Percentiles rank a stretch among this genome's conserved stretches.
These are phyloP conservation scores for Lanmaoa rubissima DNA, from an alignment of 768 basidiomycete species.

Conservation along the genomic window DNA sequence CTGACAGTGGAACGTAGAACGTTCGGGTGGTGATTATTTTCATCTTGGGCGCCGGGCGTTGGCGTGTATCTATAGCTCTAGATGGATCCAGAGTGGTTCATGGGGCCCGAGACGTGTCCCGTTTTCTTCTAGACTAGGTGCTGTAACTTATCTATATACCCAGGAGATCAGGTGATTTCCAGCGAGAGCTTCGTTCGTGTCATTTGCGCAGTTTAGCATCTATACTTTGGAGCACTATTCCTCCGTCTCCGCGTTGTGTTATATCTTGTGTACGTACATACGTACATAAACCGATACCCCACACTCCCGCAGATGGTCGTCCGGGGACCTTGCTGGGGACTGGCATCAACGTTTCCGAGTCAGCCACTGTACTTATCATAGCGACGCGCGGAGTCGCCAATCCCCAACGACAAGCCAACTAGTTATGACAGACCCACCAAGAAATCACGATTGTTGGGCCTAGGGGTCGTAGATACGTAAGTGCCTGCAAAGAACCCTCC, in stretches of 20 bases:
- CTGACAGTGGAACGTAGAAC: slow-evolving; percentile 21
- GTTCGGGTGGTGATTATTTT: slow-evolving; percentile 29
- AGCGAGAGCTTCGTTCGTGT: not conserved
- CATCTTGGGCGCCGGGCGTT: not conserved
- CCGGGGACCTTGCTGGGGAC: not conserved
- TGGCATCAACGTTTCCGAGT: not conserved
- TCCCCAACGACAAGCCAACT: too few species aligned
- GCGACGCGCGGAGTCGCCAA: too few species aligned
- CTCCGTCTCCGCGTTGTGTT: not conserved
- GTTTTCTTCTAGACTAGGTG: not conserved
- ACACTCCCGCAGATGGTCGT: too few species aligned
- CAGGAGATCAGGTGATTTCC: not conserved
- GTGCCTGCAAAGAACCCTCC: too few species aligned
- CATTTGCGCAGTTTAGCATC: not conserved
- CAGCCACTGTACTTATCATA: too few species aligned
- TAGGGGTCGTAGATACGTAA: too few species aligned
- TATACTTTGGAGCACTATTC: not conserved
- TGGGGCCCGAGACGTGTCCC: not conserved
- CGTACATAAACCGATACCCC: too few species aligned
- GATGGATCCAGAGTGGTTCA: not conserved
- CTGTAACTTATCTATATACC: slow-evolving; percentile 1
- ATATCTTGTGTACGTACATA: too few species aligned
- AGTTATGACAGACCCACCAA: too few species aligned
- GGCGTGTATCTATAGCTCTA: too few species aligned
- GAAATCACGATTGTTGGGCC: too few species aligned